phyloP scores from a whole-genome alignment of 23 red algal genomes.

The Gracilaria domingensis region DNA sequence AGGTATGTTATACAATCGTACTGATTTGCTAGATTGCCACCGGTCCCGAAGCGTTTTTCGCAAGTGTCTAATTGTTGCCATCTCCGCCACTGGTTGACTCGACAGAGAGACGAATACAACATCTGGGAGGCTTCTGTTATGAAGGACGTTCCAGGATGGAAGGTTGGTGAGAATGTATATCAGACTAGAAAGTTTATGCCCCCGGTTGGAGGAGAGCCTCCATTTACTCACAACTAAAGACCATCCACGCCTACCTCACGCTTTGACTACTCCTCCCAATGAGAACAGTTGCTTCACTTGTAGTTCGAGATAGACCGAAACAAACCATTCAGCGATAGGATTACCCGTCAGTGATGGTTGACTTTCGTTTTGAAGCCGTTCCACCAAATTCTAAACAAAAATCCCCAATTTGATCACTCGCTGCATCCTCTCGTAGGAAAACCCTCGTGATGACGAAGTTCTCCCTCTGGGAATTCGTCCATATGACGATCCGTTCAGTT shows the following conservation, averaged over 20 bases:
- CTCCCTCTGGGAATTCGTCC: no score
- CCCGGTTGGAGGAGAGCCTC: slow-evolving; percentile 23
- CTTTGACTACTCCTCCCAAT: not conserved
- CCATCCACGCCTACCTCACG: not conserved
- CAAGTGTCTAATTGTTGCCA: not conserved
- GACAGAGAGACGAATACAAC: slow-evolving; percentile 47
- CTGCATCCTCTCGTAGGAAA: no score
- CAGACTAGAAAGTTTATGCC: slow-evolving; percentile 86
- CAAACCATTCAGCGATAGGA: no score
- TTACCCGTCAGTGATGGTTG: no score
- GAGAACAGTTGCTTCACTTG: not conserved
- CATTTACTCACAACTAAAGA: slow-evolving; percentile 53
- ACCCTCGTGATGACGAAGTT: no score
- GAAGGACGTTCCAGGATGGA: slow-evolving; percentile 90
- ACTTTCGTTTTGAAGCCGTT: no score
- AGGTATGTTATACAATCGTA: slow-evolving; percentile 43
- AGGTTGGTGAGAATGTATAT: slow-evolving; percentile 87
- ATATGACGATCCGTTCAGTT: no score
- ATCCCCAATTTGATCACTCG: no score
- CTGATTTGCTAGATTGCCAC: not conserved
- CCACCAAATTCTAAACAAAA: no score
- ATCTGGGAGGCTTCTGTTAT: slow-evolving; percentile 90
- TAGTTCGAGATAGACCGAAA: no score
- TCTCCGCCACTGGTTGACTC: not conserved
- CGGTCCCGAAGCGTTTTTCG: not conserved